Percentiles rank a stretch among this genome's conserved stretches.
phyloP scores from a whole-genome alignment of 1,284 basidiomycete genomes.

The Exobasidium rhododendri region DNA sequence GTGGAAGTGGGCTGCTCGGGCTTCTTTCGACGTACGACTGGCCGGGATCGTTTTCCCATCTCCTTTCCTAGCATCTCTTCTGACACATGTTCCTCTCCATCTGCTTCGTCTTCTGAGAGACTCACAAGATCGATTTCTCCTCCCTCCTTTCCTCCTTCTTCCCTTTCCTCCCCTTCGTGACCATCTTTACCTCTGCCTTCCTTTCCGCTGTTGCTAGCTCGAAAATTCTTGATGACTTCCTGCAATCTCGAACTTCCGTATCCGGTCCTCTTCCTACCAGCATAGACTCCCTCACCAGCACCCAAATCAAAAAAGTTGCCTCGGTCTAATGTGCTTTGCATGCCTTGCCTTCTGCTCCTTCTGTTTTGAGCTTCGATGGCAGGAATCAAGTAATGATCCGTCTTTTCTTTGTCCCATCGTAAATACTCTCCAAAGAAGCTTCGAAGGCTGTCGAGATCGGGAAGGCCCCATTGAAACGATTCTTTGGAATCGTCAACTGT shows the following conservation, averaged over 20 bases:
- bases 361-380: slow-evolving; percentile 68
- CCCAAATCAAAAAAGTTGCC: slow-evolving; percentile 60
- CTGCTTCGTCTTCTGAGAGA: slow-evolving; percentile 11
- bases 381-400: slow-evolving; percentile 85
- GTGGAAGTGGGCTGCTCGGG: slow-evolving; percentile 8
- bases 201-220: slow-evolving; percentile 19
- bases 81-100: slow-evolving; percentile 26
- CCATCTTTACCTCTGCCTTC: background rate
- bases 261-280: slow-evolving; percentile 72
- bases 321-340: slow-evolving; percentile 62
- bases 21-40: slow-evolving; percentile 29
- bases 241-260: slow-evolving; percentile 84
- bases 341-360: slow-evolving; percentile 52
- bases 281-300: slow-evolving; percentile 62
- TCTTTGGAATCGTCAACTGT: slow-evolving; percentile 86
- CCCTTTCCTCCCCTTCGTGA: background rate
- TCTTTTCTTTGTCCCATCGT: slow-evolving; percentile 79
- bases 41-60: slow-evolving; percentile 31
- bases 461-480: slow-evolving; percentile 93
- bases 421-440: slow-evolving; percentile 83
- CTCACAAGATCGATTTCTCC: background rate
- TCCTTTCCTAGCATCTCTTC: slow-evolving; percentile 42
- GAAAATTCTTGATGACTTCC: slow-evolving; percentile 77
- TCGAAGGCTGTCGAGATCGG: slow-evolving; percentile 70
- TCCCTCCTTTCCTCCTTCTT: background rate